A percentile compares a stretch with the other conserved stretches of the same genome.
phyloP scores from a whole-genome alignment of 139 green algal species.

The Penium margaritaceum region DNA sequence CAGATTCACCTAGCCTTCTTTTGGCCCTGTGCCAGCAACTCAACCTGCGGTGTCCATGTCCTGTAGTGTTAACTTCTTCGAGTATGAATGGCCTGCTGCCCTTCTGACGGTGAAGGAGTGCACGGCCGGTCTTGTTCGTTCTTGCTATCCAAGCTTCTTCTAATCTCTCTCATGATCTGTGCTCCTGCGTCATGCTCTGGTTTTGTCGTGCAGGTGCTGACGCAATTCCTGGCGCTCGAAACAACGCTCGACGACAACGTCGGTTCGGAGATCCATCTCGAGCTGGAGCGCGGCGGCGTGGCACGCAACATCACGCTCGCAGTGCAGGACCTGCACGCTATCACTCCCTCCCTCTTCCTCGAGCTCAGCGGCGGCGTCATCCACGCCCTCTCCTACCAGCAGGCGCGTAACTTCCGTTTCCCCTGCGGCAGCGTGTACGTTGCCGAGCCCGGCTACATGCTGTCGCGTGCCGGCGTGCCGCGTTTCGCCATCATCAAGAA shows the following conservation, averaged over 20 bases:
- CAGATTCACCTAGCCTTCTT: no score
- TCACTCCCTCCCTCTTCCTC: conserved; percentile 55
- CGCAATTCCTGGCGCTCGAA: conserved; percentile 74
- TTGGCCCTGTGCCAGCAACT: no score
- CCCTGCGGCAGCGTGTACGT: conserved; percentile 67
- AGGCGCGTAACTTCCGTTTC: conserved; percentile 64
- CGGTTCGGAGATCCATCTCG: conserved; percentile 45
- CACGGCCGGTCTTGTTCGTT: no score
- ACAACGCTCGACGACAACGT: conserved; percentile 66
- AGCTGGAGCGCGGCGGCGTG: conserved; percentile 60
- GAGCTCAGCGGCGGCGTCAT: conserved; percentile 69
- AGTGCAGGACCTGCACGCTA: conserved; percentile 69
- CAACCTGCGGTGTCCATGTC: no score
- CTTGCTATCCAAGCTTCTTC: no score
- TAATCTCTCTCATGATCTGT: no score
- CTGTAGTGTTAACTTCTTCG: no score
- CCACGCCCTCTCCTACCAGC: conserved; percentile 80
- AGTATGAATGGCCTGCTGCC: no score
- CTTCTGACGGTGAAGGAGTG: no score
- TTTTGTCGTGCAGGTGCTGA: conserved; percentile 60
- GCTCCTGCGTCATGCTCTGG: no score
- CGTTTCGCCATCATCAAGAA: conserved; percentile 72
- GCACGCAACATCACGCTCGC: conserved; percentile 35
- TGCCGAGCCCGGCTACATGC: conserved; percentile 62
- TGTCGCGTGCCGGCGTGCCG: conserved; percentile 57